Evolutionary conservation across 169 alveolate species (phyloP).

Genomic region (Nephromyces sp.): DNA sequence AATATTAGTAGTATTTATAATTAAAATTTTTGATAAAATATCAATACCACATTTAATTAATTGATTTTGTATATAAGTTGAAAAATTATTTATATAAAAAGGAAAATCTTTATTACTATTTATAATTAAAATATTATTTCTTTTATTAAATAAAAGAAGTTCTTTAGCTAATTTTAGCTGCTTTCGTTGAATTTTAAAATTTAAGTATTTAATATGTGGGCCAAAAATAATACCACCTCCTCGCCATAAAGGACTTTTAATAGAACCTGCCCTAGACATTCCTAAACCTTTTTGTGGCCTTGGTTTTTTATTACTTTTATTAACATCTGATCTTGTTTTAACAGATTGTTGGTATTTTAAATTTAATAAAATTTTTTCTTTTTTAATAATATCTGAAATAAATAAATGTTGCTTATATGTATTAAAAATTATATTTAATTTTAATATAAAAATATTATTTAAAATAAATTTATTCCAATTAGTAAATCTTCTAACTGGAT

Average conservation of each 20-base stretch:
- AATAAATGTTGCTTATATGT: not conserved
- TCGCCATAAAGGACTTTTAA: constrained; percentile 31
- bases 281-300: constrained; percentile 25
- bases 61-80: not conserved
- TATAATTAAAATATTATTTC: constrained; percentile 11
- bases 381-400: not conserved
- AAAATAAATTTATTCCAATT: not conserved
- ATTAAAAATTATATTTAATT: constrained; percentile 6
- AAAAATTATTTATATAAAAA: not conserved
- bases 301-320: constrained; percentile 15
- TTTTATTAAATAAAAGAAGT: constrained; percentile 10
- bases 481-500: not conserved
- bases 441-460: constrained; percentile 1
- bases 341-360: not conserved
- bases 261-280: constrained; percentile 20
- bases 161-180: not conserved
- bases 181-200: not conserved
- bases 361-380: constrained; percentile 18
- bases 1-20: not conserved
- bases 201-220: not conserved
- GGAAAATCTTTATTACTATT: not conserved
- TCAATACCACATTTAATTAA: not conserved
- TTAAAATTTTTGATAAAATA: not conserved
- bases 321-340: not conserved
- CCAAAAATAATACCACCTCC: constrained; percentile 37